Percentiles rank a stretch among this genome's conserved stretches.
phyloP scores from a whole-genome alignment of 164 flowering plant genomes.

The Platanus orientalis region DNA sequence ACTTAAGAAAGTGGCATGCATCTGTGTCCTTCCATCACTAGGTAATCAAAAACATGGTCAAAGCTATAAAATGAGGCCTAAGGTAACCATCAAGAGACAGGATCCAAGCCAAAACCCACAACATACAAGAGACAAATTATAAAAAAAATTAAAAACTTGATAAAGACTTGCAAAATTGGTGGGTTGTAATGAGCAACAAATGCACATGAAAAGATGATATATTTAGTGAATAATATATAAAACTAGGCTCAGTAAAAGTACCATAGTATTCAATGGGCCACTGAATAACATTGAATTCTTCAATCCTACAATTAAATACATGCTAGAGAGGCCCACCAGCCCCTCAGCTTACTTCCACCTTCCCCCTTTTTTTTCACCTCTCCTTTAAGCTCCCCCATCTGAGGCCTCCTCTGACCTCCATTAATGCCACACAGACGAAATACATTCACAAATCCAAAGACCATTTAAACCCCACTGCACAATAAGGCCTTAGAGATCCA shows the following conservation, averaged over 20 bases:
- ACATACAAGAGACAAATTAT: no score
- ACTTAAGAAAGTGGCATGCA: no score
- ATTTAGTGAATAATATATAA: no score
- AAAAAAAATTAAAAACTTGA: no score
- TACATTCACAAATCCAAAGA: constrained; percentile 4
- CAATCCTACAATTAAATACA: constrained; percentile 20
- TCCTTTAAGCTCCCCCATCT: constrained; percentile 19
- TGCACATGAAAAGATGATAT: no score
- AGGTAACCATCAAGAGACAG: no score
- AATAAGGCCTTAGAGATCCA: constrained; percentile 3
- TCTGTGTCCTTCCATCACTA: no score
- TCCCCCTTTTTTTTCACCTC: constrained; percentile 7
- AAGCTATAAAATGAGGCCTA: no score
- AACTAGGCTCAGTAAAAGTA: not conserved
- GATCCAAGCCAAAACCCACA: no score
- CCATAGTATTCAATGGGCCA: constrained; percentile 11
- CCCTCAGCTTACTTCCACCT: constrained; percentile 10
- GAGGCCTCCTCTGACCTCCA: constrained; percentile 16
- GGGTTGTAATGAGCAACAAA: no score
- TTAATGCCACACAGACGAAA: constrained; percentile 23
- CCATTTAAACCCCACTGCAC: constrained; percentile 6
- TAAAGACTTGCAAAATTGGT: no score
- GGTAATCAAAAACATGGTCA: no score
- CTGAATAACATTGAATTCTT: constrained; percentile 22
- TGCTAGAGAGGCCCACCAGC: constrained; percentile 21